Base-by-base conservation (phyloP, 768 basidiomycete species). In the Leucosporidium yakuticum region DNA sequence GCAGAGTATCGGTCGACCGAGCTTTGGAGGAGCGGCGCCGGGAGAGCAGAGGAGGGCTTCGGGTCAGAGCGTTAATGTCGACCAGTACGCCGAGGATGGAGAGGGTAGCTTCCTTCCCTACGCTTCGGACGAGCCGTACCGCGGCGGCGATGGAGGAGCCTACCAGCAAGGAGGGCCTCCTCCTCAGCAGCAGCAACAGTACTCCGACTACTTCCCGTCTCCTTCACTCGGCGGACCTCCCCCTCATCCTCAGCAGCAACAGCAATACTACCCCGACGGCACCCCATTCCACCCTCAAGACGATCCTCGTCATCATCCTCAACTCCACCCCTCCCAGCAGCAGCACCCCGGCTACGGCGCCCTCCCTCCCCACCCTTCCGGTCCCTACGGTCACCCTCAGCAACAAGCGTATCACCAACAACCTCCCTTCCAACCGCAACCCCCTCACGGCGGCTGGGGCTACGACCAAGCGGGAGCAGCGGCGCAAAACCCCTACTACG, bases 401-500 rank as follows among this genome's bases (percentile, higher is more conserved):
- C 58, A 23, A 3, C 59, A 60, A 25, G 34, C 15, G 4, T 62
- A 47, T 11, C 61, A 36, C 7, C 51, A n/a, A 9, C 66, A 32
- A 25, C 65, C 65, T 2, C 34, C 64, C 14, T 69, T 69, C 60
- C 54, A 63, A 49, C 65, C 68, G 19, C 68, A 62, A 15, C 60
- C 68, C 3, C 12, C 20, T 21, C 67, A 69, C 39, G 9, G 34
- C 25, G 57, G 57, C 44, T 65, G 62, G 21, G 71, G 68, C 2
- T 67, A 67, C 71, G 71, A 73, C 27, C 58, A 69, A n/a, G 54
- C 60, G n/a, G 60, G 50, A 54, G 68, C 65, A 20, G 68, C 68
- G 14, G 68, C 68, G 27, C 65, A 64, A 25, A 73, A 73, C 59
- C 71, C 71, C 15, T 73, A 73, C 65, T 73, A 73, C 68, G 68